These are phyloP conservation scores for Phlegmacium glaucopus DNA, from an alignment of 768 basidiomycete genomes.

Conservation along the genomic window DNA sequence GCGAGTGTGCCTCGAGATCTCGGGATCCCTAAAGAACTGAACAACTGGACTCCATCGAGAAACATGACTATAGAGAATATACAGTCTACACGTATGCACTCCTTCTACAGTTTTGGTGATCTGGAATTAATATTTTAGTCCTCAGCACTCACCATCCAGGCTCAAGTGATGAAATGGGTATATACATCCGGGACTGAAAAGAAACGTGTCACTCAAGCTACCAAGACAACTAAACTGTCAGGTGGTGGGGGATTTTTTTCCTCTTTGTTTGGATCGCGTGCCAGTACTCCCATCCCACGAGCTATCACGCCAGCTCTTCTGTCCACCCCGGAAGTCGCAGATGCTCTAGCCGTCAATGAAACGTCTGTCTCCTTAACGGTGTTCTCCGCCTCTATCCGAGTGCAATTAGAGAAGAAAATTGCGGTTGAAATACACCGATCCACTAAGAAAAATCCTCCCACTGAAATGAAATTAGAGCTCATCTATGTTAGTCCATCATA, in stretches of 20 bases:
- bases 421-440: constrained; percentile 77
- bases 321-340: constrained; percentile 27
- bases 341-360: constrained; percentile 40
- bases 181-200: constrained; percentile 66
- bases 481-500: constrained; percentile 64
- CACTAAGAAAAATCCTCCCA: constrained; percentile 93
- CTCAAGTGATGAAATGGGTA: constrained; percentile 78
- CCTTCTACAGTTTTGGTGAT: constrained; percentile 1
- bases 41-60: constrained; percentile 47
- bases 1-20: constrained; percentile 48
- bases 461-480: constrained; percentile 69
- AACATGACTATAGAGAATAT: constrained; percentile 70
- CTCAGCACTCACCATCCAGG: constrained; percentile 72
- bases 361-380: constrained; percentile 60
- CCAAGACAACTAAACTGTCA: constrained; percentile 30
- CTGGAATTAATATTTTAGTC: constrained; percentile 34
- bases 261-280: constrained; percentile 38
- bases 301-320: constrained; percentile 30
- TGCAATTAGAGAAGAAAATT: constrained; percentile 62
- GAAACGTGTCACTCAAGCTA: constrained; percentile 31
- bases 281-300: constrained; percentile 33
- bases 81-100: constrained; percentile 54
- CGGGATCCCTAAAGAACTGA: constrained; percentile 54
- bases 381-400: constrained; percentile 63
- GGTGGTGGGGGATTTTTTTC: constrained; percentile 44